phyloP scores from a whole-genome alignment of 331 rosid genomes.

The Quercus phellos region DNA sequence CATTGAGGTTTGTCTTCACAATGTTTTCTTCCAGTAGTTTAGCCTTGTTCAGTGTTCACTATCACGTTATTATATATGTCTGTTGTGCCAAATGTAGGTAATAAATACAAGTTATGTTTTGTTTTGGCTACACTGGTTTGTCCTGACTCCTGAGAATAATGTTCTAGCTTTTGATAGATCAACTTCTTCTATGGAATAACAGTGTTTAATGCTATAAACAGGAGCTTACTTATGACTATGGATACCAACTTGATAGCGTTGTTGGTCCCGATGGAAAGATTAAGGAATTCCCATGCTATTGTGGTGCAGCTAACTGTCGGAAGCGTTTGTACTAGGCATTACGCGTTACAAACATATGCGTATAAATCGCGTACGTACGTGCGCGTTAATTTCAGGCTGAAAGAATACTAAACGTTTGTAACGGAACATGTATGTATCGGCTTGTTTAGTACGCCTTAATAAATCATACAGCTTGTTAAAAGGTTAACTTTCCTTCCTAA shows the following conservation, averaged over 20 bases:
- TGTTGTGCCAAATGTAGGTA: neutral
- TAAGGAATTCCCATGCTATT: constrained; percentile 21
- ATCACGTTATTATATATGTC: neutral
- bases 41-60: neutral
- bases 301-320: constrained; percentile 28
- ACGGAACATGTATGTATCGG: no score
- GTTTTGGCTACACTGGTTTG: neutral
- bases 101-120: neutral
- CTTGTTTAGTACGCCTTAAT: no score
- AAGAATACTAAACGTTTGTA: no score
- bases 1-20: neutral
- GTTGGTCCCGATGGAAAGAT: constrained; percentile 28
- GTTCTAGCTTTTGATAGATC: neutral
- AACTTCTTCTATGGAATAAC: neutral
- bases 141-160: neutral
- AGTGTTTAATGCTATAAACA: constrained; percentile 8
- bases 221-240: constrained; percentile 40
- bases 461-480: no score
- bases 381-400: no score
- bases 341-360: no score
- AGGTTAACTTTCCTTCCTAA: no score
- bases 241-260: constrained; percentile 31
- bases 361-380: no score
- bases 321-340: constrained; percentile 28
- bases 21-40: neutral